Evolutionary conservation across 495 filamentous ascomycete genomes (phyloP).

Genomic region (Xylaria scruposa): DNA sequence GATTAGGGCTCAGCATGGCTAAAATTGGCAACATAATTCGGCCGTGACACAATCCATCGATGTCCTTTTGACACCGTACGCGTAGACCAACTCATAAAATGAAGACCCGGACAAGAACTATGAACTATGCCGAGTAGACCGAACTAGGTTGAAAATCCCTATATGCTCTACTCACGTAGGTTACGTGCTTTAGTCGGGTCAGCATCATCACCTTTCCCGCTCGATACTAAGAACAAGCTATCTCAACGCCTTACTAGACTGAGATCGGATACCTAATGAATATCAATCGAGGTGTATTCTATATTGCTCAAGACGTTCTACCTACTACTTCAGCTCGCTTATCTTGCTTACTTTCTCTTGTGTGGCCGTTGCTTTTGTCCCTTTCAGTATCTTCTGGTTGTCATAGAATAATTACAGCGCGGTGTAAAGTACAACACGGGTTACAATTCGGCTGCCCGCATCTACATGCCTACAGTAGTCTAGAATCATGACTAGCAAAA

Average conservation of each 20-base stretch:
- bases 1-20: slow-evolving; percentile 8
- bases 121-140: not conserved
- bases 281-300: not conserved
- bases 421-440: not conserved
- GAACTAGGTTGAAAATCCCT: not conserved
- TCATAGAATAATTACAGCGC: too few relatives aligned
- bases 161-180: not conserved
- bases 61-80: not conserved
- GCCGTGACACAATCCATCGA: not conserved
- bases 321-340: slow-evolving; percentile 14
- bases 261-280: not conserved
- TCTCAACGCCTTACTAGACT: not conserved
- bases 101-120: not conserved
- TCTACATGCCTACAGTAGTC: not conserved
- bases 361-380: slow-evolving; percentile 1
- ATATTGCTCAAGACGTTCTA: not conserved
- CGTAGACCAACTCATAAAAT: not conserved
- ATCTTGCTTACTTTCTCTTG: slow-evolving; percentile 14
- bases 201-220: not conserved
- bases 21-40: slow-evolving; percentile 16
- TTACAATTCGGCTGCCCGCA: not conserved
- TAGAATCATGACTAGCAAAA: not conserved
- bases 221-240: not conserved
- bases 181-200: not conserved
- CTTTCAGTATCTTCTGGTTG: not conserved